A percentile compares a stretch with the other conserved stretches of the same genome.
These are phyloP conservation scores for Claviceps africana DNA, from an alignment of 2,329 filamentous ascomycete genomes.

Conservation along the genomic window DNA sequence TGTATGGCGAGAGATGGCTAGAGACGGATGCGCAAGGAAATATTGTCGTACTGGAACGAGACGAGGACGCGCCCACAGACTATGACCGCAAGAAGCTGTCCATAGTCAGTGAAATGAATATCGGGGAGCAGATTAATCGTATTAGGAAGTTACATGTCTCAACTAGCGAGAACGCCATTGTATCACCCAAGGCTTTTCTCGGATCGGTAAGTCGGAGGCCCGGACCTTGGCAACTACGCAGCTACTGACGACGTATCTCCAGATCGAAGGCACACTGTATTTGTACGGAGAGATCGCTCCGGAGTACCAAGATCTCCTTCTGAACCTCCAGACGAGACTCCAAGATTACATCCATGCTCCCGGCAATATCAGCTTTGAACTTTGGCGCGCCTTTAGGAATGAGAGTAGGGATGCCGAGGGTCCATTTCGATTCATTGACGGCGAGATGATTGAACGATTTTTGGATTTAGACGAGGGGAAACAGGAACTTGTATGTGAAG, in stretches of 20 bases:
- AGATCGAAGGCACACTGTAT: conserved; percentile 87
- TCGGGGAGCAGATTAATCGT: conserved; percentile 88
- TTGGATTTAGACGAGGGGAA: conserved; percentile 51
- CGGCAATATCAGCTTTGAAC: conserved; percentile 61
- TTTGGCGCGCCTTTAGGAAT: conserved; percentile 72
- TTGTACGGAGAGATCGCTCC: conserved; percentile 70
- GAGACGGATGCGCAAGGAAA: conserved; percentile 83
- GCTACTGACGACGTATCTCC: conserved; percentile 7
- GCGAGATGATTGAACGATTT: conserved; percentile 78
- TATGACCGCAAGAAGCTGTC: conserved; percentile 60
- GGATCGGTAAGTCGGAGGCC: conserved; percentile 54
- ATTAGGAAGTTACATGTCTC: conserved; percentile 63
- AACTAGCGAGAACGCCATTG: conserved; percentile 47
- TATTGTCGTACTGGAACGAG: conserved; percentile 62
- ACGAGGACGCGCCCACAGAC: conserved; percentile 55
- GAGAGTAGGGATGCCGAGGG: conserved; percentile 58
- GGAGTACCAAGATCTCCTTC: conserved; percentile 61
- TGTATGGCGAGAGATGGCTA: conserved; percentile 64
- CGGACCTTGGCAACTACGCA: neutral
- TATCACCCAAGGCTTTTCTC: conserved; percentile 73
- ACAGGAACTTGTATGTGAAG: conserved; percentile 40
- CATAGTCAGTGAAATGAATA: conserved; percentile 64
- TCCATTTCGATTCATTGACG: conserved; percentile 81
- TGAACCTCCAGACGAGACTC: conserved; percentile 64
- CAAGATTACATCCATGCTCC: conserved; percentile 51